Base-by-base conservation (phyloP, 495 filamentous ascomycete genomes). In the Rostrohypoxylon terebratum region DNA sequence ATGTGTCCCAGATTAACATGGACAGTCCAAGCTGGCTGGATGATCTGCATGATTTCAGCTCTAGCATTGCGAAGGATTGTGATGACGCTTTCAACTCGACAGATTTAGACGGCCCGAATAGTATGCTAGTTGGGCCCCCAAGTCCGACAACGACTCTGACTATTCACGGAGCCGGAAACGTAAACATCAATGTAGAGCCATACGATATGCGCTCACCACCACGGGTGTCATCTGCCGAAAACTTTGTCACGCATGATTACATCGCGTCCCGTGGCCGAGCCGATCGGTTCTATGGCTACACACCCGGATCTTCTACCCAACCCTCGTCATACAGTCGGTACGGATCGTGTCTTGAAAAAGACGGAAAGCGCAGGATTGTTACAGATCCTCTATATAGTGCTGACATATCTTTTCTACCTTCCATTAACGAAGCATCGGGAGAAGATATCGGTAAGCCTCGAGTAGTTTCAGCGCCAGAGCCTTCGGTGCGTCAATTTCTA, bases 71-170 rank as follows among this genome's bases (percentile, higher is more conserved):
- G 21, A 82, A 82, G 65, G 81, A 86, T 57, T 86, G 83, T 47
- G 86, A 88, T 68, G 93, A 94, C 70, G 94, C 94, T 0, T 98
- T 97, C 80, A 93, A 93, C 71, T 87, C 89, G 23, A 66, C 80
- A 38, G 11, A 42, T 25, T 38, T 59, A 16, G 68, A 18, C 11
- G 18, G 61, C 18, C 47, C 44, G 9, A 34, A 25, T 14, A 36
- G 1, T 40, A 42, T 45, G 16, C 31, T 61, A n/a, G 16, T 33
- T 20, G 20, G 18, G 21, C 65, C 63, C 16, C 68, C 62, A 36
- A 68, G 20, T 48, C 69, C 54, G 9, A 42, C 34, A n/a, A 42
- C 28, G 14, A 44, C 36, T 23, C 33, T 55, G 63, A 74, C 33
- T 61, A 73, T 59, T 51, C 72, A 13, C 75, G 74, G 54, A n/a